Evolutionary conservation across 495 filamentous ascomycete species (phyloP), one percentile per base, ranked within the genome.

Genomic region (Penicillium simplicissimum): DNA sequence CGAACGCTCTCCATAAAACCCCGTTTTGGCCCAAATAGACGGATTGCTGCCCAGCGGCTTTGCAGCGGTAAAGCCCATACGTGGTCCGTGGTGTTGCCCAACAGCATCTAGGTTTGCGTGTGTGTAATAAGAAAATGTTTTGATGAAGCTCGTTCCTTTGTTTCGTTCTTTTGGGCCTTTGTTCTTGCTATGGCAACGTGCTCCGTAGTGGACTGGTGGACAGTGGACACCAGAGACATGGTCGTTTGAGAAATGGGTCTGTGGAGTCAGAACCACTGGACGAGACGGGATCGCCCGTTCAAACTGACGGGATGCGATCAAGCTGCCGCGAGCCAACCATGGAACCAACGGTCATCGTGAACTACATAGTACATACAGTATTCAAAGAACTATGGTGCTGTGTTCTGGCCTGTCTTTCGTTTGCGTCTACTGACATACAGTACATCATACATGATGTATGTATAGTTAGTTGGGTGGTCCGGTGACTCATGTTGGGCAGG

Each of bases 21-120:
- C 61, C 55, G 45, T 66, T 62, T 59, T 66, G 28, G 54, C 62
- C 64, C 57, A 67, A 66, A 65, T 58, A 54, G 62, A 65, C 58
- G 65, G 68, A 28, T 78, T 74, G 75, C 72, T 78, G 75, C 75
- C 75, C 75, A 76, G 74, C 67, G 71, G 67, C 57, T 42, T 47
- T 40, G 38, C 70, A 42, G 75, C 74, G 74, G 74, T 74, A 74
- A 76, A 74, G 74, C 69, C 71, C 61, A 73, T 74, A 63, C 58
- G 59, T 70, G 63, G 63, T 65, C 62, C 52, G 63, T 67, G 61
- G 56, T 67, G 67, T 73, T 68, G 73, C 75, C 75, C 70, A 73
- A 77, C 73, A 66, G 59, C 55, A 33, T 53, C 57, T 56, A 53
- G 38, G n/a, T 57, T 33, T 52, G 45, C 31, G 21, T 48, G 36